phyloP scores from a whole-genome alignment of 2,329 filamentous ascomycete genomes.

The Colletotrichum endophyticum region DNA sequence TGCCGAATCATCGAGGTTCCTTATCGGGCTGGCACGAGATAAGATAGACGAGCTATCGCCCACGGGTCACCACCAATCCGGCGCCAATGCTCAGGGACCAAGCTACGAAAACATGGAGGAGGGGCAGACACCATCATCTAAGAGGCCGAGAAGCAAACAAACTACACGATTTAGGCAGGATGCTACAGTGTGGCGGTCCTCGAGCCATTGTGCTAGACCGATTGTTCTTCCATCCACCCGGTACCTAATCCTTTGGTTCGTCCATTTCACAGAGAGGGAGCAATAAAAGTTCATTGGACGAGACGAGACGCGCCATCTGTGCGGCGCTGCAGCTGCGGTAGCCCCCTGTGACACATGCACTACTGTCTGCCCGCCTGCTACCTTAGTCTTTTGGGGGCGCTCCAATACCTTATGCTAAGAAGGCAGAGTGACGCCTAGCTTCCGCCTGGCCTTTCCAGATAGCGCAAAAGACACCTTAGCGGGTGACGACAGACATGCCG shows the following conservation, averaged over 20 bases:
- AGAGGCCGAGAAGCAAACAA: background rate
- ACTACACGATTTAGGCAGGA: background rate
- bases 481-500: background rate
- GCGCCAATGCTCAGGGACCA: background rate
- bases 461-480: background rate
- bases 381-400: background rate
- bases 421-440: background rate
- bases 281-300: background rate
- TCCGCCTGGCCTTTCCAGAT: background rate
- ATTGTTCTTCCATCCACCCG: background rate
- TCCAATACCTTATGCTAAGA: background rate
- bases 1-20: background rate
- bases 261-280: background rate
- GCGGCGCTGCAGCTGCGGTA: background rate
- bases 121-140: background rate
- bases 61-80: background rate
- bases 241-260: background rate
- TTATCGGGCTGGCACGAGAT: background rate
- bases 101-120: background rate
- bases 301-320: slow-evolving; percentile 14
- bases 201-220: background rate
- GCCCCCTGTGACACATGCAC: background rate
- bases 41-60: background rate
- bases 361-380: background rate
- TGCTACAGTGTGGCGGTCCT: background rate